Conservation (phyloP, 2,329 filamentous ascomycete species). For the Botryotinia calthae region DNA sequence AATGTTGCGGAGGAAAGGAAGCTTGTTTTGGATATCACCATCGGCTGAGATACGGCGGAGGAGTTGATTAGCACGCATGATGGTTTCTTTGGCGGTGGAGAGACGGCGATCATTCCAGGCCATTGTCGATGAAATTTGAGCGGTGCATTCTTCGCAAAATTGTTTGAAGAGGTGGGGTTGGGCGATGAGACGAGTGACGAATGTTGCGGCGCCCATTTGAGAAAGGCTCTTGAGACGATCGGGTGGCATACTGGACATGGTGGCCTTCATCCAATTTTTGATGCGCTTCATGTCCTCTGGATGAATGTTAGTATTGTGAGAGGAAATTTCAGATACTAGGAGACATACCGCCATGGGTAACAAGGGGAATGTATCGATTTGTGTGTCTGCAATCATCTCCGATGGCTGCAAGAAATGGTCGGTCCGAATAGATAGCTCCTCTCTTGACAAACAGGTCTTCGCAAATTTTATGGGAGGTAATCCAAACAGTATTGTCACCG, state of each 20-base stretch:
- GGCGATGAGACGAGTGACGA: slow-evolving; percentile 16
- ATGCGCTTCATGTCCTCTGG: slow-evolving; percentile 23
- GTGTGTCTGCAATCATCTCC: slow-evolving; percentile 19
- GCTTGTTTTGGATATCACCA: slow-evolving; percentile 24
- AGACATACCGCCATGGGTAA: slow-evolving; percentile 21
- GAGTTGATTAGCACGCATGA: slow-evolving; percentile 21
- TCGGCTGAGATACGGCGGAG: slow-evolving; percentile 19
- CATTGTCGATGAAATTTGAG: slow-evolving; percentile 16
- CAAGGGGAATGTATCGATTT: slow-evolving; percentile 23
- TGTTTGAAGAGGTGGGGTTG: slow-evolving; percentile 24
- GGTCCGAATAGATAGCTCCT: slow-evolving; percentile 40
- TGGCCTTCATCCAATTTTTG: slow-evolving; percentile 22
- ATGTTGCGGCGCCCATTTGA: slow-evolving; percentile 18
- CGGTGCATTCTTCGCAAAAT: slow-evolving; percentile 22
- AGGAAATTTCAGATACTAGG: not conserved
- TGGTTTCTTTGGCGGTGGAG: slow-evolving; percentile 21
- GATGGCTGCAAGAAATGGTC: slow-evolving; percentile 21
- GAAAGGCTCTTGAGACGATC: slow-evolving; percentile 28
- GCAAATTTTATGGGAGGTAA: slow-evolving; percentile 43
- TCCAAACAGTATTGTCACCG: slow-evolving; percentile 41
- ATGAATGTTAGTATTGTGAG: not conserved
- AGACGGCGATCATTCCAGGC: slow-evolving; percentile 23
- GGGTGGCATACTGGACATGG: slow-evolving; percentile 27
- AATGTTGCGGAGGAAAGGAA: slow-evolving; percentile 21
- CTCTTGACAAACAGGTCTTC: slow-evolving; percentile 45